Evolutionary conservation across 768 basidiomycete species (phyloP).

Genomic region (Naganishia kalamii): DNA sequence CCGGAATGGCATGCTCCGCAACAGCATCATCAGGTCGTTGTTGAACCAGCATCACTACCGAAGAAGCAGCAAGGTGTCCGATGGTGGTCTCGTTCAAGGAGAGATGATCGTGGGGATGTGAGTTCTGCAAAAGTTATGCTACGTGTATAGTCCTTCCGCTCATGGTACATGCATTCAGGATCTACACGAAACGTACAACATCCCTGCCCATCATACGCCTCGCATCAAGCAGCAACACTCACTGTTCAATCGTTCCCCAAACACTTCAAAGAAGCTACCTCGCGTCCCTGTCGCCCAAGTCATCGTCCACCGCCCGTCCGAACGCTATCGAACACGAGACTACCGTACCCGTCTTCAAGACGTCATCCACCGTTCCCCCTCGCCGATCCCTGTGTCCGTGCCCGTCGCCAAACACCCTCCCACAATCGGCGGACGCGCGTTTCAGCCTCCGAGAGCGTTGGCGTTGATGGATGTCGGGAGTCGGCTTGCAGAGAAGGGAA

Average conservation of each 20-base stretch:
- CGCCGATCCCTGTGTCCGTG: not conserved
- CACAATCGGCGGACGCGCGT: not conserved
- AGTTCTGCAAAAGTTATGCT: not conserved
- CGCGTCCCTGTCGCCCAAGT: not conserved
- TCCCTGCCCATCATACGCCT: not conserved
- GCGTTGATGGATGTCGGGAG: constrained; percentile 15
- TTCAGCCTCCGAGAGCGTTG: not conserved
- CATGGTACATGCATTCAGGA: no score
- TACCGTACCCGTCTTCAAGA: not conserved
- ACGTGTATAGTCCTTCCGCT: no score
- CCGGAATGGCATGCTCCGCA: not conserved
- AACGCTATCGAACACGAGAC: not conserved
- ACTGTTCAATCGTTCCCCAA: not conserved
- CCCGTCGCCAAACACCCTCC: not conserved
- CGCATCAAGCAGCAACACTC: no score
- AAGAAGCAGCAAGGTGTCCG: not conserved
- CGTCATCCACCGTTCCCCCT: not conserved
- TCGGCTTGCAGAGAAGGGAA: not conserved
- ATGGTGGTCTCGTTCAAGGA: not conserved
- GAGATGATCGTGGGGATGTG: not conserved
- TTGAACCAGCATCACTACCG: not conserved
- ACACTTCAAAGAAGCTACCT: not conserved
- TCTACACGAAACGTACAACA: no score
- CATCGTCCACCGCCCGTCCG: not conserved
- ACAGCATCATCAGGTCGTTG: not conserved